phyloP scores from a whole-genome alignment of 202 grass and related monocot genomes.

The Setaria italica region DNA sequence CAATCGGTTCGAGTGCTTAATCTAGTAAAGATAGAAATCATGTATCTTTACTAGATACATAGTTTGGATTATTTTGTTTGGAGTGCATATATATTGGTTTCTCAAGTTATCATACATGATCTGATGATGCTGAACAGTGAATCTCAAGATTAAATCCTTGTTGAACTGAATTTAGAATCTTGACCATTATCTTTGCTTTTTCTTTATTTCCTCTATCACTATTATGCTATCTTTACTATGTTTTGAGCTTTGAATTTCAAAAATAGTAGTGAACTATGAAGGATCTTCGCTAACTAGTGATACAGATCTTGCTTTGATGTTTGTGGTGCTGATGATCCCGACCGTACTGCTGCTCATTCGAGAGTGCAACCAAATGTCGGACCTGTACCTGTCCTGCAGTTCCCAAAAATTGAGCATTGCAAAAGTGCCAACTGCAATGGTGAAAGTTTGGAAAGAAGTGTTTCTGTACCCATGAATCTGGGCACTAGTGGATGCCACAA shows the following conservation, averaged over 20 bases:
- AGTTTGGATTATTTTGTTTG: slow-evolving; percentile 16
- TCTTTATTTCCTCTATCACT: slow-evolving; percentile 17
- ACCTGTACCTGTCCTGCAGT: slow-evolving; percentile 47
- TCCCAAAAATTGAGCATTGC: slow-evolving; percentile 42
- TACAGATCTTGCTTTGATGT: slow-evolving; percentile 93
- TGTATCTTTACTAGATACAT: background rate
- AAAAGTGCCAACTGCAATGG: slow-evolving; percentile 52
- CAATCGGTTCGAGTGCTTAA: slow-evolving; percentile 15
- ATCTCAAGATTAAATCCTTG: slow-evolving; percentile 9
- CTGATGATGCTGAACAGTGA: background rate
- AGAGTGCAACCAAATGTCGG: slow-evolving; percentile 45
- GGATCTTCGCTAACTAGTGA: slow-evolving; percentile 40
- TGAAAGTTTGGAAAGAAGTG: slow-evolving; percentile 80
- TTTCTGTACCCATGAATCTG: slow-evolving; percentile 64
- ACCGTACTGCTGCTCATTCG: slow-evolving; percentile 47
- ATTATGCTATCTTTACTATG: slow-evolving; percentile 18
- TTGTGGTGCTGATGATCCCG: slow-evolving; percentile 58
- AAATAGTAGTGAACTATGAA: slow-evolving; percentile 40
- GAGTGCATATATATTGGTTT: slow-evolving; percentile 21
- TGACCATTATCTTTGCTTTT: background rate
- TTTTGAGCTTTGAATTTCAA: slow-evolving; percentile 29
- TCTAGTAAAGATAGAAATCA: background rate
- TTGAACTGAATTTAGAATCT: background rate
- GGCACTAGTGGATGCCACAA: slow-evolving; percentile 53
- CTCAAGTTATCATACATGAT: slow-evolving; percentile 15